Evolutionary conservation across 2,329 filamentous ascomycete species (phyloP).

Genomic region (Alternaria sp.): DNA sequence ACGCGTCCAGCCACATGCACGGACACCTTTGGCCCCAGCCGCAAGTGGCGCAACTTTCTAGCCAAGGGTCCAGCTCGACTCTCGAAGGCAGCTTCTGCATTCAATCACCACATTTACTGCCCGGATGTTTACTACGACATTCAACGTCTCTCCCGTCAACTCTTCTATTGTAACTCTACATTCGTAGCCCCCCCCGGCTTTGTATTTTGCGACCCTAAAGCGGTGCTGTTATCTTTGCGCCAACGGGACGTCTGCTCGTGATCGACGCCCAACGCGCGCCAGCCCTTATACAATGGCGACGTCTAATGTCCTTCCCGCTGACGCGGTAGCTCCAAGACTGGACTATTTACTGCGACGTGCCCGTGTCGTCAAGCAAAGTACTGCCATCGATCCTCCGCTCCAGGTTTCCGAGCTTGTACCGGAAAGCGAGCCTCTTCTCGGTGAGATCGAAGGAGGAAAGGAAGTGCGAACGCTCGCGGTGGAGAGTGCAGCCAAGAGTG

Average conservation of each 20-base stretch:
- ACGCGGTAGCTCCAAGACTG: conserved; percentile 46
- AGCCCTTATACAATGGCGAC: conserved; percentile 38
- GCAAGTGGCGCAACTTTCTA: conserved; percentile 21
- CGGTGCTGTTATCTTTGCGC: conserved; percentile 1
- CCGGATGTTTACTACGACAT: not conserved
- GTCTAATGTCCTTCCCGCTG: conserved; percentile 35
- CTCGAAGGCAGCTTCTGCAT: conserved; percentile 12
- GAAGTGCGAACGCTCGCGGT: conserved; percentile 71
- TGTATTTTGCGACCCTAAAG: not conserved
- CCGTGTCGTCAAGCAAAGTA: conserved; percentile 50
- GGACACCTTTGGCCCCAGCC: conserved; percentile 13
- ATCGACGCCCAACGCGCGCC: conserved; percentile 12
- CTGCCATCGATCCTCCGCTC: conserved; percentile 56
- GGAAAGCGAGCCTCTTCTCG: conserved; percentile 41
- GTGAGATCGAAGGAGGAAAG: conserved; percentile 48
- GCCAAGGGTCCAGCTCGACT: conserved; percentile 20
- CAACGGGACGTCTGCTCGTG: conserved; percentile 12
- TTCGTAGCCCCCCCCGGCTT: not conserved
- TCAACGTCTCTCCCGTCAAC: not conserved
- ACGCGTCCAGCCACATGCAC: conserved; percentile 28
- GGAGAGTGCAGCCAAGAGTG: conserved; percentile 82
- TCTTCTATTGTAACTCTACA: not conserved
- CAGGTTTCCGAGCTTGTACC: conserved; percentile 52
- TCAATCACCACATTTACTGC: conserved; percentile 6
- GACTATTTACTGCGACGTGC: conserved; percentile 54